Evolutionary conservation across 1,139 yeast genomes (phyloP).

Genomic region (Hemisphaericaspora xylofermentans): DNA sequence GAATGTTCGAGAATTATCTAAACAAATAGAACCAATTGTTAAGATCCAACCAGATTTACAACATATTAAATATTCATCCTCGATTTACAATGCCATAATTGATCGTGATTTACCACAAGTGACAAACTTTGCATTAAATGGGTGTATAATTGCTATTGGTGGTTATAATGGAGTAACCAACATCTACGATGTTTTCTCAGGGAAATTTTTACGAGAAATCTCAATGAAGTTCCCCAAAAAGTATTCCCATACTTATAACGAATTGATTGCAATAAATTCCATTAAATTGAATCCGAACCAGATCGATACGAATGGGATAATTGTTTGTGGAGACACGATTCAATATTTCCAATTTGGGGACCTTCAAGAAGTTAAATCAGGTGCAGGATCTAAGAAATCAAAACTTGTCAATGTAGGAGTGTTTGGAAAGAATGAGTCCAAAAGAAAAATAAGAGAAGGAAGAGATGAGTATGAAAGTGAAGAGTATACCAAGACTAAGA

Average conservation of each 20-base stretch:
- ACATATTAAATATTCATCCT: slow-evolving; percentile 19
- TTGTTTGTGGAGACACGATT: slow-evolving; percentile 54
- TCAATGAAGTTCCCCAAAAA: slow-evolving; percentile 47
- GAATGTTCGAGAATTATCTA: slow-evolving; percentile 33
- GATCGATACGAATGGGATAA: slow-evolving; percentile 48
- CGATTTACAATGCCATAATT: slow-evolving; percentile 9
- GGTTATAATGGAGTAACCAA: slow-evolving; percentile 65
- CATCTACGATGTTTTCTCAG: slow-evolving; percentile 62
- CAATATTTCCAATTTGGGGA: slow-evolving; percentile 66
- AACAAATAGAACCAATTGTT: slow-evolving; percentile 21
- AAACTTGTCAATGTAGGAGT: slow-evolving; percentile 11
- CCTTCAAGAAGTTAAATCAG: slow-evolving; percentile 2
- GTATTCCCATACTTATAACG: slow-evolving; percentile 22
- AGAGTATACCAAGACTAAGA: slow-evolving; percentile 18
- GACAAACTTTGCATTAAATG: slow-evolving; percentile 36
- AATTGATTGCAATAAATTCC: slow-evolving; percentile 40
- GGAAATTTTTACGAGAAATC: slow-evolving; percentile 51
- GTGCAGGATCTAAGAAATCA: slow-evolving; percentile 5
- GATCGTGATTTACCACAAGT: slow-evolving; percentile 12
- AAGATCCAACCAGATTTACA: slow-evolving; percentile 20
- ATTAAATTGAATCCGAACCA: slow-evolving; percentile 46
- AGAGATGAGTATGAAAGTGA: slow-evolving; percentile 39
- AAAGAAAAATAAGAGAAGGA: slow-evolving; percentile 31
- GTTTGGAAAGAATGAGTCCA: slow-evolving; percentile 12
- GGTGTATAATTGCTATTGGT: slow-evolving; percentile 55